Evolutionary conservation across 202 grass and related monocot species (phyloP).

Genomic region (Digitaria exilis): DNA sequence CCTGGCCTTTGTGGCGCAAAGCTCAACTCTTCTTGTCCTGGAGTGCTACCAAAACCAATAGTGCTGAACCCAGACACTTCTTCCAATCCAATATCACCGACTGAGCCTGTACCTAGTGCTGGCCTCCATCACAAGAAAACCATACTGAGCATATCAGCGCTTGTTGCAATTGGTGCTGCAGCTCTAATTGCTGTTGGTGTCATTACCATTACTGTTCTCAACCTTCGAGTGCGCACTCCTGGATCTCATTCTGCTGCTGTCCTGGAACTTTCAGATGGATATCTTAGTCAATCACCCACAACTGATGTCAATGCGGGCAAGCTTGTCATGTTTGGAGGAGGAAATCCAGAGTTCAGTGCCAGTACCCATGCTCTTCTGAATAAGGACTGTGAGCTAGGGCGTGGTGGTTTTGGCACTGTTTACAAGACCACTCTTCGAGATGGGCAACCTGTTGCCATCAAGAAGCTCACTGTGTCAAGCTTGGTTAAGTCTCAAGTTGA

Average conservation of each 20-base stretch:
- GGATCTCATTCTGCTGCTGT: slow-evolving; percentile 54
- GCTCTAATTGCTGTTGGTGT: slow-evolving; percentile 87
- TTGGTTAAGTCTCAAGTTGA: slow-evolving; percentile 98
- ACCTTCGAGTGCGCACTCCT: slow-evolving; percentile 63
- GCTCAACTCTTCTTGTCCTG: slow-evolving; percentile 79
- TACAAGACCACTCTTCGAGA: slow-evolving; percentile 84
- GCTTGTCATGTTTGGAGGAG: slow-evolving; percentile 94
- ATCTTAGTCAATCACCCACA: slow-evolving; percentile 84
- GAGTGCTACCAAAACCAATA: slow-evolving; percentile 90
- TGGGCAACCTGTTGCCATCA: slow-evolving; percentile 90
- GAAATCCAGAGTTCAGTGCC: slow-evolving; percentile 91
- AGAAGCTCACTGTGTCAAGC: slow-evolving; percentile 98
- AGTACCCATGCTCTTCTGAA: slow-evolving; percentile 88
- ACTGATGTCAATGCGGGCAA: slow-evolving; percentile 85
- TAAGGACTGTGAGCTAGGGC: slow-evolving; percentile 97
- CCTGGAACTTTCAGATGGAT: slow-evolving; percentile 81
- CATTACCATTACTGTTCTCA: slow-evolving; percentile 85
- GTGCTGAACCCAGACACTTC: slow-evolving; percentile 87
- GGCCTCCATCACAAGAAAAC: slow-evolving; percentile 79
- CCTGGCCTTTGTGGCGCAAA: slow-evolving; percentile 81
- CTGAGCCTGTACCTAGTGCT: slow-evolving; percentile 31
- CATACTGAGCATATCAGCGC: slow-evolving; percentile 95
- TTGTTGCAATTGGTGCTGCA: slow-evolving; percentile 91
- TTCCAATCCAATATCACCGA: slow-evolving; percentile 49
- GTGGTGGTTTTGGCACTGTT: slow-evolving; percentile 95